Percentiles rank a stretch among this genome's conserved stretches.
phyloP scores from a whole-genome alignment of 1,284 basidiomycete species.

The Limonomyces culmigenus region DNA sequence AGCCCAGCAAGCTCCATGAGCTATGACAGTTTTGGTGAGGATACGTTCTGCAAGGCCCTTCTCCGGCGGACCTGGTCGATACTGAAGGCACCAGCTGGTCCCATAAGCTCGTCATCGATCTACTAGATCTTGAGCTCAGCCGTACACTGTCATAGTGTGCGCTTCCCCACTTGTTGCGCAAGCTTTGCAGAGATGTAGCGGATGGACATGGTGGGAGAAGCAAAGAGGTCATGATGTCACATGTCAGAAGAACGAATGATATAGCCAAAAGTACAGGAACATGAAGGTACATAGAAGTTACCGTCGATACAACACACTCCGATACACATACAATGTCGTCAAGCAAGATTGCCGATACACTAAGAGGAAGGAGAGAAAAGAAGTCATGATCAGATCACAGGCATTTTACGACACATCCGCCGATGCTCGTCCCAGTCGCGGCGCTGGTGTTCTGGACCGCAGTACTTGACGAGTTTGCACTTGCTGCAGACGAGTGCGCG shows the following conservation, averaged over 20 bases:
- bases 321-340: too few relatives aligned
- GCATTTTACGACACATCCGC: constrained; percentile 27
- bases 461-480: constrained; percentile 60
- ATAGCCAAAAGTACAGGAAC: not conserved
- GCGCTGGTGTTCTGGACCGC: constrained; percentile 48
- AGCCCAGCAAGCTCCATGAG: constrained; percentile 98
- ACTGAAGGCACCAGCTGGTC: constrained; percentile 67
- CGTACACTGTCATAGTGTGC: too few relatives aligned
- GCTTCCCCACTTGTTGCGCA: constrained; percentile 72
- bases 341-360: not conserved
- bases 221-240: not conserved
- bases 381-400: not conserved
- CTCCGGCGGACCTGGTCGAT: constrained; percentile 57
- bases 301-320: too few relatives aligned
- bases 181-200: constrained; percentile 64
- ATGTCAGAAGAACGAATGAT: not conserved
- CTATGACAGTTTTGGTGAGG: constrained; percentile 20
- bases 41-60: not conserved
- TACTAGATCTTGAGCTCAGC: too few relatives aligned
- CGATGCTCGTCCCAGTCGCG: constrained; percentile 60
- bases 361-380: not conserved
- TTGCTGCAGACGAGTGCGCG: constrained; percentile 43
- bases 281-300: not conserved
- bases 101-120: constrained; percentile 93
- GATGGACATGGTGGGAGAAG: constrained; percentile 35